Evolutionary conservation across 805 yeast genomes (phyloP).

Genomic region (Cyberlindnera suaveolens): DNA sequence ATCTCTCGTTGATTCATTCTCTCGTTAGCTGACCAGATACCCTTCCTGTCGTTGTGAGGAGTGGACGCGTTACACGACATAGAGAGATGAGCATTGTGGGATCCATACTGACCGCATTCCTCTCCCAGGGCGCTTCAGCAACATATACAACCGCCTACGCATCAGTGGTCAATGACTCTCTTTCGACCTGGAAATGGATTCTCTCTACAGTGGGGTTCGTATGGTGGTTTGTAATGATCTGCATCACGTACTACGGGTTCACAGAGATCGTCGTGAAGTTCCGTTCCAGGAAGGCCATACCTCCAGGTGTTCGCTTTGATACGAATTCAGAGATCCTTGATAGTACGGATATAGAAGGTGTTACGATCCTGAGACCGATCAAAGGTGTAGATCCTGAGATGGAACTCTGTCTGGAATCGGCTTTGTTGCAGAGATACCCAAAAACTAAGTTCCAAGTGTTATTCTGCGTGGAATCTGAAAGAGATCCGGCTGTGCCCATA

Average conservation of each 20-base stretch:
- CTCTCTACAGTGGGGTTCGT: constrained; percentile 17
- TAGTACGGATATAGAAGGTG: constrained; percentile 46
- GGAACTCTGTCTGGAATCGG: constrained; percentile 57
- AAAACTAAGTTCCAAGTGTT: constrained; percentile 53
- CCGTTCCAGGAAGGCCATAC: constrained; percentile 12
- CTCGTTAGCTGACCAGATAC: too few relatives aligned
- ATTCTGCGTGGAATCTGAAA: constrained; percentile 62
- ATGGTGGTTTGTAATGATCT: constrained; percentile 21
- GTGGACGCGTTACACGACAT: too few relatives aligned
- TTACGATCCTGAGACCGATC: constrained; percentile 74
- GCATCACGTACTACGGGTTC: constrained; percentile 19
- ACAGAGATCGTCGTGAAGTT: constrained; percentile 19
- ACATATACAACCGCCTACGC: too few relatives aligned
- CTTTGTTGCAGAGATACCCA: constrained; percentile 67
- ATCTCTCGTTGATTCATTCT: too few relatives aligned
- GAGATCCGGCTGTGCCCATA: constrained; percentile 61
- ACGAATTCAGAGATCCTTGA: constrained; percentile 3
- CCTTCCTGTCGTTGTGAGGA: too few relatives aligned
- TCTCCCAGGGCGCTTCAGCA: too few relatives aligned
- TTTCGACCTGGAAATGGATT: background rate
- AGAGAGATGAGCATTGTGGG: too few relatives aligned
- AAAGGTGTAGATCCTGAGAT: constrained; percentile 81
- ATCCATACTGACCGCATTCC: too few relatives aligned
- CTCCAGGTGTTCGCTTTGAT: constrained; percentile 5
- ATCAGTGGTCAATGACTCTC: background rate